Percentiles rank a stretch among this genome's conserved stretches.
Conservation (phyloP, 306 rosid species). For the Elaeagnus macrophylla region DNA sequence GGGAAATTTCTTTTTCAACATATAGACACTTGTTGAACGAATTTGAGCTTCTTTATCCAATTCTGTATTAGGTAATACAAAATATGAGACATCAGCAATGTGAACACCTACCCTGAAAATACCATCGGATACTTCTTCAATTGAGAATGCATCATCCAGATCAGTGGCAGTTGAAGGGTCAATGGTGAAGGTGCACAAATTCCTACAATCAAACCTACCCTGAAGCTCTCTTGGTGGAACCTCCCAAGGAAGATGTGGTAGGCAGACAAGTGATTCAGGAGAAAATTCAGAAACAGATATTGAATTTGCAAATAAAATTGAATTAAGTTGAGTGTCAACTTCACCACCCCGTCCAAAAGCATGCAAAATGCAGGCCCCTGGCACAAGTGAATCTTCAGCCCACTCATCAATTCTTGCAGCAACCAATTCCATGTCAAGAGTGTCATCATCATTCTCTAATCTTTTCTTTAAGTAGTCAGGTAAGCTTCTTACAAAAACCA, state of each 20-base stretch:
- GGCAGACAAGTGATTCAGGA: constrained; percentile 45
- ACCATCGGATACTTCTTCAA: constrained; percentile 59
- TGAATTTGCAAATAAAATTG: constrained; percentile 67
- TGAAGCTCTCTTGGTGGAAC: constrained; percentile 51
- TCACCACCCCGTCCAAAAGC: constrained; percentile 61
- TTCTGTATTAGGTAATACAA: constrained; percentile 60
- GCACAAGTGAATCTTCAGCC: constrained; percentile 54
- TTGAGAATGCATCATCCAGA: constrained; percentile 85
- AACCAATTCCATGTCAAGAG: constrained; percentile 57
- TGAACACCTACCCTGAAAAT: constrained; percentile 77
- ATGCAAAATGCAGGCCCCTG: constrained; percentile 49
- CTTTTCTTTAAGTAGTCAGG: constrained; percentile 51
- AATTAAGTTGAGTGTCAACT: constrained; percentile 58
- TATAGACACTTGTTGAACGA: constrained; percentile 73
- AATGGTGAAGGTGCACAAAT: constrained; percentile 65
- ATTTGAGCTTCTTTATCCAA: constrained; percentile 60
- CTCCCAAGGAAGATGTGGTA: constrained; percentile 67
- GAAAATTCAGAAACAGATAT: constrained; percentile 53
- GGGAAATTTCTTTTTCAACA: constrained; percentile 52
- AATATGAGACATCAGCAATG: constrained; percentile 77
- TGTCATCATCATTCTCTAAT: constrained; percentile 46
- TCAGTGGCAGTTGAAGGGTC: constrained; percentile 84
- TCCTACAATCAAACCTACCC: constrained; percentile 62
- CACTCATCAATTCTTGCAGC: constrained; percentile 66
- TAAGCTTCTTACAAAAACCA: constrained; percentile 39